Evolutionary conservation across 1,284 basidiomycete species (phyloP).

Genomic region (Tetrapyrgos nigripes): DNA sequence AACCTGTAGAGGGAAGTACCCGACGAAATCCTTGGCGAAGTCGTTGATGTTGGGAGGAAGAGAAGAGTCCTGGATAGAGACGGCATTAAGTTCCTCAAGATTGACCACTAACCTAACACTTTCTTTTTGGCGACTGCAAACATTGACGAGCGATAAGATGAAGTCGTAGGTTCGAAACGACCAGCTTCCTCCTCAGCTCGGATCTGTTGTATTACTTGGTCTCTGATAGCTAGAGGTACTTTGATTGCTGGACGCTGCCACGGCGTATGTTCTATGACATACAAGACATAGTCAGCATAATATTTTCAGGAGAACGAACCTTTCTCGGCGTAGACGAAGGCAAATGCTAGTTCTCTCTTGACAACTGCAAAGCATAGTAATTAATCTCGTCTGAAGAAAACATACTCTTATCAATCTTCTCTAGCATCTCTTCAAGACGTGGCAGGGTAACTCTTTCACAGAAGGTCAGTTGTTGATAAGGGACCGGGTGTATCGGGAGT

Average conservation of each 20-base stretch:
- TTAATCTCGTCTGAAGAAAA: too few relatives aligned
- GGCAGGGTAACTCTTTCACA: conserved; percentile 23
- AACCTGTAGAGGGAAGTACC: too few relatives aligned
- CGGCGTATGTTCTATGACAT: conserved; percentile 38
- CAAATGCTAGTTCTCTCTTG: conserved; percentile 27
- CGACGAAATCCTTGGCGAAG: too few relatives aligned
- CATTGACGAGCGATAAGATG: conserved; percentile 34
- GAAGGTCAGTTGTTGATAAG: conserved; percentile 11
- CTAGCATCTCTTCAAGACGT: conserved; percentile 21
- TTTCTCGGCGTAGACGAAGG: conserved; percentile 32
- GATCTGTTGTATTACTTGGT: conserved; percentile 27
- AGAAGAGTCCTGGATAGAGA: too few relatives aligned
- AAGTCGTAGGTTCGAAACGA: conserved; percentile 35
- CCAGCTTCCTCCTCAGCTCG: conserved; percentile 26
- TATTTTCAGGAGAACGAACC: too few relatives aligned
- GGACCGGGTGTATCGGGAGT: conserved; percentile 27
- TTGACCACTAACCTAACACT: conserved; percentile 32
- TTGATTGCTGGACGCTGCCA: conserved; percentile 34
- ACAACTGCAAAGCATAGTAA: conserved; percentile 21
- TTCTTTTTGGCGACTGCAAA: conserved; percentile 41
- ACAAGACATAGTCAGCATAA: conserved; percentile 41
- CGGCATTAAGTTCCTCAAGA: too few relatives aligned
- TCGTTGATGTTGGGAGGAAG: too few relatives aligned
- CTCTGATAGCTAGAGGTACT: conserved; percentile 30
- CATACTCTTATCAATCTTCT: conserved; percentile 17